Conservation (phyloP, 306 rosid species). For the Gynostemma pentaphyllum region DNA sequence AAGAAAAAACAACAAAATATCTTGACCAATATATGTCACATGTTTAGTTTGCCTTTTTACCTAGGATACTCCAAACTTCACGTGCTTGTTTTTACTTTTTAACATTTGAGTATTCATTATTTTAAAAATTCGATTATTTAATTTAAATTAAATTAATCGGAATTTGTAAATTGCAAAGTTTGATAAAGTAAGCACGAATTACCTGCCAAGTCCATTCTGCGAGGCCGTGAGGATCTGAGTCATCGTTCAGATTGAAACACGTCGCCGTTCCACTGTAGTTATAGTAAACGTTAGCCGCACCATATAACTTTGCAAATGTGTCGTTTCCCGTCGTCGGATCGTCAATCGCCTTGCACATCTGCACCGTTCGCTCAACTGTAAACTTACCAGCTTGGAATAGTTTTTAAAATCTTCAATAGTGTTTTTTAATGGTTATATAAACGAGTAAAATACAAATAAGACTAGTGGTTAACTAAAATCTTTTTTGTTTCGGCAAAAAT, state of each 20-base stretch:
- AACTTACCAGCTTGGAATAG: no score
- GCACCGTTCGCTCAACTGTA: not conserved
- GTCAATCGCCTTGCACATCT: conserved; percentile 84
- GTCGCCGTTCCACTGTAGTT: conserved; percentile 38
- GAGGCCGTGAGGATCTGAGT: conserved; percentile 81
- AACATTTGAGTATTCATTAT: no score
- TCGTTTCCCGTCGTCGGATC: conserved; percentile 25
- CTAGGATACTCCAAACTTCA: not conserved
- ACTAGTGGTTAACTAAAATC: no score
- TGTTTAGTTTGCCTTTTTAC: not conserved
- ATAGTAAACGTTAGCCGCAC: conserved; percentile 57
- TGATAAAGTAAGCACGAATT: not conserved
- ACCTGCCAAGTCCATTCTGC: conserved; percentile 87
- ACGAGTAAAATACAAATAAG: no score
- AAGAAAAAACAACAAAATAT: no score
- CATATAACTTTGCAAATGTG: conserved; percentile 43
- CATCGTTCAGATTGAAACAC: conserved; percentile 44
- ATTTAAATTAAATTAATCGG: not conserved
- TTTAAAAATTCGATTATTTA: no score
- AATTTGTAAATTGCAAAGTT: not conserved
- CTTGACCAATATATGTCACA: no score
- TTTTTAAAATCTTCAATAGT: no score
- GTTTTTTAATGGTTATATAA: no score
- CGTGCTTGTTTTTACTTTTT: no score
- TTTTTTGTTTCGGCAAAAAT: no score